Base-by-base conservation (phyloP, 495 filamentous ascomycete species). In the Xylaria palmicola region DNA sequence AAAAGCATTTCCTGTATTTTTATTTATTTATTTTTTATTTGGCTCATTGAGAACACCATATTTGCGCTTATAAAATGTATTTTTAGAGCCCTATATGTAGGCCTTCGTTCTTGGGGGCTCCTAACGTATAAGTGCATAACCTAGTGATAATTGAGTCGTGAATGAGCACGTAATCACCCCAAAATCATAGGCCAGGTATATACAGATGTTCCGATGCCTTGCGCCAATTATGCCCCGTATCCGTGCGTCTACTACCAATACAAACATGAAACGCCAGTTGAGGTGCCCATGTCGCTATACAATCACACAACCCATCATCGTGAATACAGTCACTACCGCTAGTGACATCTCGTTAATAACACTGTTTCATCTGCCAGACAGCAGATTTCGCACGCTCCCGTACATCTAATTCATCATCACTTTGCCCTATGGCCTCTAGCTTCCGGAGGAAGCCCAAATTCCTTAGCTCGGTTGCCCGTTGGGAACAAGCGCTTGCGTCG, bases 341-440 rank as follows among this genome's bases (percentile, higher is more conserved):
- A 13, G 10, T 49, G 8, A 37, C 24, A 53, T 52, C 36, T 19
- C n/a, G 4, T 54, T 56, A 70, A 55, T 67, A 60, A 4, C 52
- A 47, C 15, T 68, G 59, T 60, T 75, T 81, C 73, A 96, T 77
- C 68, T 92, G 85, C 75, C 84, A 85, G 7, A 87, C 70, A 6
- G 89, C 93, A 44, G 84, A 88, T 77, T 90, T 96, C 9, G 89
- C 91, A 51, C 90, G 77, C 75, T 98, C 91, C 54, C 85, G 80
- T 9, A 95, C 87, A 74, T 96, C 92, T 59, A 92, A 70, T 65
- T 95, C 91, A n/a, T 74, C 72, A 75, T 98, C 93, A 22, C 64
- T 66, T 32, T 85, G 73, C 65, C 86, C 76, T 55, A 96, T 74
- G 40, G 72, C 78, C 63, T 85, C 77, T 43, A 94, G 76, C 62